A percentile compares a stretch with the other conserved stretches of the same genome.
phyloP scores from a whole-genome alignment of 2,329 filamentous ascomycete genomes.

The Diaporthe australafricana region DNA sequence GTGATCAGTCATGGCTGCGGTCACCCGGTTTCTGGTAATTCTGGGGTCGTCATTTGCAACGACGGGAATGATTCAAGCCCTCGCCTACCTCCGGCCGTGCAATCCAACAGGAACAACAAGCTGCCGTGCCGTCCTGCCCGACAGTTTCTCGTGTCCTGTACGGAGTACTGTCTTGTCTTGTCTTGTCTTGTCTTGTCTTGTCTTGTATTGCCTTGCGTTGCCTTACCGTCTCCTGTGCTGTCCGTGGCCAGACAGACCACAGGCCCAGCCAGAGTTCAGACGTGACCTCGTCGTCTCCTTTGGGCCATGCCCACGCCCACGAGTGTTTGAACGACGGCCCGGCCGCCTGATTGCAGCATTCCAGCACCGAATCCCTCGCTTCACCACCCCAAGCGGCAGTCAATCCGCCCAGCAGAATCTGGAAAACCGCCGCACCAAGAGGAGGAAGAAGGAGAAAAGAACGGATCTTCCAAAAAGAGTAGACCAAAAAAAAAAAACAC shows the following conservation, averaged over 20 bases:
- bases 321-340: not conserved
- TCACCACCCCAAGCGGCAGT: not conserved
- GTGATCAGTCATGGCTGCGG: slow-evolving; percentile 24
- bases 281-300: not conserved
- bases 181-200: not conserved
- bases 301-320: not conserved
- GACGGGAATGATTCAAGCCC: slow-evolving; percentile 14
- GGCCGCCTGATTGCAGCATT: not conserved
- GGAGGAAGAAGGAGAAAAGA: too few relatives aligned
- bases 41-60: slow-evolving; percentile 12
- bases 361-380: not conserved
- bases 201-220: too few relatives aligned
- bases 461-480: not conserved
- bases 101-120: not conserved
- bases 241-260: not conserved
- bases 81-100: not conserved
- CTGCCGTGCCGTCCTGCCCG: too few relatives aligned
- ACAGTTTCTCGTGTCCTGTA: too few relatives aligned
- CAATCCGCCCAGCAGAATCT: not conserved
- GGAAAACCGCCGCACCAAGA: too few relatives aligned
- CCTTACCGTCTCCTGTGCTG: too few relatives aligned
- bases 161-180: too few relatives aligned
- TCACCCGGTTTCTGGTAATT: slow-evolving; percentile 16
- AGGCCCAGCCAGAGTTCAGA: slow-evolving; percentile 11
- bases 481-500: not conserved